phyloP scores from a whole-genome alignment of 768 basidiomycete genomes.

The Boletus reticulatus region DNA sequence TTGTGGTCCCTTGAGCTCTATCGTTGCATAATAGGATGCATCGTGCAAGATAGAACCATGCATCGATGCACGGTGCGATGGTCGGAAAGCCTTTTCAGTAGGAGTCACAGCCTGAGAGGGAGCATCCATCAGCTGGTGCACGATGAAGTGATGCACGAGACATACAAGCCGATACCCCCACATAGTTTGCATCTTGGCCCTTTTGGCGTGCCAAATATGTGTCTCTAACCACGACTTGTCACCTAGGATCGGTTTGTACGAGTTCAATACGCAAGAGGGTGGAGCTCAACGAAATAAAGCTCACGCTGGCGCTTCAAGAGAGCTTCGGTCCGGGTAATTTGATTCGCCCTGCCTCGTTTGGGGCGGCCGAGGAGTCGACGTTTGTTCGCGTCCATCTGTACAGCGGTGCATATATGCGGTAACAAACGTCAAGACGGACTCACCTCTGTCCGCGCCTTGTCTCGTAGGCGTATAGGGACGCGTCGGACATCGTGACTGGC shows the following conservation, averaged over 20 bases:
- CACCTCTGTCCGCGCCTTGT: conserved; percentile 83
- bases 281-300: conserved; percentile 4
- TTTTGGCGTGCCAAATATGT: conserved; percentile 96
- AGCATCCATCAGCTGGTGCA: neutral
- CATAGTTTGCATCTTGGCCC: conserved; percentile 90
- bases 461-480: conserved; percentile 80
- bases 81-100: conserved; percentile 88
- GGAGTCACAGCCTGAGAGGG: conserved; percentile 68
- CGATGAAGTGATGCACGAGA: neutral
- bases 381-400: conserved; percentile 53
- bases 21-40: conserved; percentile 76
- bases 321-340: conserved; percentile 53
- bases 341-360: conserved; percentile 62
- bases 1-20: conserved; percentile 72
- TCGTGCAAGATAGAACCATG: conserved; percentile 89
- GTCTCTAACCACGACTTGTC: conserved; percentile 94
- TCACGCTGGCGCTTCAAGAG: conserved; percentile 75
- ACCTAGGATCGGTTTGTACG: conserved; percentile 39
- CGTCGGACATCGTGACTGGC: conserved; percentile 94
- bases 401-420: conserved; percentile 29
- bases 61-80: conserved; percentile 85
- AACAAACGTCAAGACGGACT: conserved; percentile 5
- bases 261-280: neutral
- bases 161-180: conserved; percentile 90
- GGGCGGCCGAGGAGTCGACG: conserved; percentile 45